Percentiles rank a stretch among this genome's conserved stretches.
phyloP scores from a whole-genome alignment of 768 basidiomycete species.

The Termitomyces sp. region DNA sequence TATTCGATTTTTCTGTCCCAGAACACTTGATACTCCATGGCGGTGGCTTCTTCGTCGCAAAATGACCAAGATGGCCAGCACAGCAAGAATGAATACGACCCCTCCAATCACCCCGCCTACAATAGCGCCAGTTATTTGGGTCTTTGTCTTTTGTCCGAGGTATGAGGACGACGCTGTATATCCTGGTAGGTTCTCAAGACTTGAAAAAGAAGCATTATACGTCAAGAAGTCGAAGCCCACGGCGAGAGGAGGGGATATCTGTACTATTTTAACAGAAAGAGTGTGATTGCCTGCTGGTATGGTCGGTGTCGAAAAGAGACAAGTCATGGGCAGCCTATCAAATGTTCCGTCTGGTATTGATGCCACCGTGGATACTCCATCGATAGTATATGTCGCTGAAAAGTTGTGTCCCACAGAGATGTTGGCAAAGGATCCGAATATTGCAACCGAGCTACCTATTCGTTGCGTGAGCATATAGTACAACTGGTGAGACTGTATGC shows the following conservation, averaged over 20 bases:
- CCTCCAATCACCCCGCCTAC: conserved; percentile 16
- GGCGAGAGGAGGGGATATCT: conserved; percentile 23
- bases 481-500: neutral
- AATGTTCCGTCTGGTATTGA: conserved; percentile 21
- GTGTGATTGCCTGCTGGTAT: conserved; percentile 30
- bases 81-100: neutral
- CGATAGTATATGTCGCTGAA: conserved; percentile 29
- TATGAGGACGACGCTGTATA: conserved; percentile 1
- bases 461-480: conserved; percentile 1
- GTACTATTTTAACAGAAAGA: conserved; percentile 29
- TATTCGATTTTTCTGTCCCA: neutral
- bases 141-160: neutral
- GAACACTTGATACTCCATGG: neutral
- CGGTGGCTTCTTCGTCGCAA: neutral
- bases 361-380: conserved; percentile 23
- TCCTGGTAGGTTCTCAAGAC: conserved; percentile 15
- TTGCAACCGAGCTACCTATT: conserved; percentile 30
- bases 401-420: conserved; percentile 24
- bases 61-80: neutral
- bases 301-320: conserved; percentile 26
- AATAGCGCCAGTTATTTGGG: conserved; percentile 4
- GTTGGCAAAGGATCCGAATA: conserved; percentile 29
- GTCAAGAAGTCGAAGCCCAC: conserved; percentile 34
- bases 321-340: conserved; percentile 26
- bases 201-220: conserved; percentile 29